Evolutionary conservation across 768 basidiomycete genomes (phyloP).

Genomic region (Pisolithus microcarpus): DNA sequence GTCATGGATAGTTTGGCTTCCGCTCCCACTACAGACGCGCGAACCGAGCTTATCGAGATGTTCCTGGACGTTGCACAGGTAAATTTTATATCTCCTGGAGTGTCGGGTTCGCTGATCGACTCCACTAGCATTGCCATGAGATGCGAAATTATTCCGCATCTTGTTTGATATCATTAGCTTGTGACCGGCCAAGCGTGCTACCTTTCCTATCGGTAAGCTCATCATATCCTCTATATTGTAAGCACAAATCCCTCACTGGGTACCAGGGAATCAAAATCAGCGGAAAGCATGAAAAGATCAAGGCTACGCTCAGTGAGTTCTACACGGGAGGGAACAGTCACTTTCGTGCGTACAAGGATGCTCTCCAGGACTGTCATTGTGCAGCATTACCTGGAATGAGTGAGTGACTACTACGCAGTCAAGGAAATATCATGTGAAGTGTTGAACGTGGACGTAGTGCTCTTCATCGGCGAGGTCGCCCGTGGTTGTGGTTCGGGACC

Average conservation of each 20-base stretch:
- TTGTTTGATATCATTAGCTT: slow-evolving; percentile 34
- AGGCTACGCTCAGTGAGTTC: slow-evolving; percentile 12
- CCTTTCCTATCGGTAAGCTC: slow-evolving; percentile 21
- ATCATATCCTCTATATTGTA: neutral
- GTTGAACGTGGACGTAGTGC: slow-evolving; percentile 15
- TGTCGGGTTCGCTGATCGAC: slow-evolving; percentile 1
- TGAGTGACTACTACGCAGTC: slow-evolving; percentile 1
- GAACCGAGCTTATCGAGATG: slow-evolving; percentile 29
- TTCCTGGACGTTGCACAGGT: slow-evolving; percentile 43
- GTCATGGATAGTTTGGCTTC: slow-evolving; percentile 32
- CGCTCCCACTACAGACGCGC: slow-evolving; percentile 15
- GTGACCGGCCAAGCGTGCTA: slow-evolving; percentile 34
- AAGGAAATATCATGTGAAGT: neutral
- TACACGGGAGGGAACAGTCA: slow-evolving; percentile 22
- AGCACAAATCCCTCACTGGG: neutral
- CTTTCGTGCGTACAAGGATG: slow-evolving; percentile 26
- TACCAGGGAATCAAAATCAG: slow-evolving; percentile 21
- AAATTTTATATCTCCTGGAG: slow-evolving; percentile 1
- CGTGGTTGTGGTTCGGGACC: slow-evolving; percentile 27
- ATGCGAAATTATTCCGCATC: slow-evolving; percentile 42
- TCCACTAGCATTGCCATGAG: slow-evolving; percentile 35
- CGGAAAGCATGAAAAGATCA: slow-evolving; percentile 17
- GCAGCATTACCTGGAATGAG: slow-evolving; percentile 29
- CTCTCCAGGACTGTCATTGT: slow-evolving; percentile 21
- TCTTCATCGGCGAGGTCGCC: slow-evolving; percentile 26